Evolutionary conservation across 371 early-diverging fungal genomes (phyloP).

Genomic region (Synchytrium microbalum): DNA sequence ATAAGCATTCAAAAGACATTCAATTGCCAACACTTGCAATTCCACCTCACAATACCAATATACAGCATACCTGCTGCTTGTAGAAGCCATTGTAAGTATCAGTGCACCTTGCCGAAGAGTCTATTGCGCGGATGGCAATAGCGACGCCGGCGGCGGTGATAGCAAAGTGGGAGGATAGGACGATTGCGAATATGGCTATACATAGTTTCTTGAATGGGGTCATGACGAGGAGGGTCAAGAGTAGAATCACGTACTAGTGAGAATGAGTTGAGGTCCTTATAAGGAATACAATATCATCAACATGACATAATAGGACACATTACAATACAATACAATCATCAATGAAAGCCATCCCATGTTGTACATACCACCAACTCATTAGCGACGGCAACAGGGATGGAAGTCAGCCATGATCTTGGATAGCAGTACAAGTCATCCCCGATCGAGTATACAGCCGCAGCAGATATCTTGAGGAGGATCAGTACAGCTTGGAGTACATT

Average conservation of each 20-base stretch:
- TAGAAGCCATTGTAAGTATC: neutral
- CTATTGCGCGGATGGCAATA: neutral
- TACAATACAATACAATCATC: too few species aligned
- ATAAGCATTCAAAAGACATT: too few species aligned
- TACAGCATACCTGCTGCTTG: neutral
- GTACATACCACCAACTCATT: neutral
- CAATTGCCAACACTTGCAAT: too few species aligned
- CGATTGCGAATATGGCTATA: neutral
- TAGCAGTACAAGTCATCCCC: neutral
- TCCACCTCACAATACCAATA: too few species aligned
- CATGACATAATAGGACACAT: too few species aligned
- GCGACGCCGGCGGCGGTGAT: neutral
- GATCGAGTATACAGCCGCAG: neutral
- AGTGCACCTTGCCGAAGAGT: neutral
- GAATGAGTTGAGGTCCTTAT: neutral
- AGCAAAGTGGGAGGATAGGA: neutral
- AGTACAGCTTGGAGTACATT: neutral
- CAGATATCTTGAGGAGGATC: neutral
- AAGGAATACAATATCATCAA: neutral
- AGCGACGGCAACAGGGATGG: neutral
- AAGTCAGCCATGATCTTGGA: neutral
- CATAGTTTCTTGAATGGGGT: neutral
- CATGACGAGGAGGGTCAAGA: neutral
- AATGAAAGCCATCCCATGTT: neutral
- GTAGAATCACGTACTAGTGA: neutral